phyloP scores from a whole-genome alignment of 106 monocot species.

The Acorus calamus region DNA sequence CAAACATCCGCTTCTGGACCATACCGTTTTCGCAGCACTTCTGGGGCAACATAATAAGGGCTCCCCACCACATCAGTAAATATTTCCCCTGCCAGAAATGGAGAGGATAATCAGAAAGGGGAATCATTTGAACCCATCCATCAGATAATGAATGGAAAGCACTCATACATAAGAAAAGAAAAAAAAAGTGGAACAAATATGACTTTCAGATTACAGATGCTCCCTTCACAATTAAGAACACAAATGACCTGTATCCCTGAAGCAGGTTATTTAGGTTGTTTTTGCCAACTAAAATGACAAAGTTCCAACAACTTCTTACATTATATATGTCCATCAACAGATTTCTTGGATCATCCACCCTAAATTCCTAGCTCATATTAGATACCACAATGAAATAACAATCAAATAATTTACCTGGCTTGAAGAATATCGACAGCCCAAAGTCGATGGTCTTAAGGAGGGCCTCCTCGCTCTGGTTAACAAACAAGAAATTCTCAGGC shows the following conservation, averaged over 20 bases:
- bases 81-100: slow-evolving; percentile 19
- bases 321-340: too few species aligned
- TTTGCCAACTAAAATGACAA: too few species aligned
- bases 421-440: background rate
- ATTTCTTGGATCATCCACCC: too few species aligned
- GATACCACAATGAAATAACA: background rate
- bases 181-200: background rate
- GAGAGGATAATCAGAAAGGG: too few species aligned
- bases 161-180: background rate
- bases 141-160: too few species aligned
- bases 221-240: too few species aligned
- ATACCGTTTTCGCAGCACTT: slow-evolving; percentile 28
- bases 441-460: background rate
- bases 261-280: too few species aligned
- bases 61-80: slow-evolving; percentile 41
- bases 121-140: too few species aligned
- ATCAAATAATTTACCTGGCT: slow-evolving; percentile 14
- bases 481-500: slow-evolving; percentile 34
- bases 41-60: slow-evolving; percentile 42
- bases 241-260: too few species aligned
- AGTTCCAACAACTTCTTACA: too few species aligned
- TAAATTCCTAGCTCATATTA: too few species aligned
- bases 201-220: too few species aligned
- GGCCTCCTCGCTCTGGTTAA: slow-evolving; percentile 20
- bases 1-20: slow-evolving; percentile 3